Evolutionary conservation across 176 grass and related monocot genomes (phyloP).

Genomic region (sorghum (Sorghum bicolor)): DNA sequence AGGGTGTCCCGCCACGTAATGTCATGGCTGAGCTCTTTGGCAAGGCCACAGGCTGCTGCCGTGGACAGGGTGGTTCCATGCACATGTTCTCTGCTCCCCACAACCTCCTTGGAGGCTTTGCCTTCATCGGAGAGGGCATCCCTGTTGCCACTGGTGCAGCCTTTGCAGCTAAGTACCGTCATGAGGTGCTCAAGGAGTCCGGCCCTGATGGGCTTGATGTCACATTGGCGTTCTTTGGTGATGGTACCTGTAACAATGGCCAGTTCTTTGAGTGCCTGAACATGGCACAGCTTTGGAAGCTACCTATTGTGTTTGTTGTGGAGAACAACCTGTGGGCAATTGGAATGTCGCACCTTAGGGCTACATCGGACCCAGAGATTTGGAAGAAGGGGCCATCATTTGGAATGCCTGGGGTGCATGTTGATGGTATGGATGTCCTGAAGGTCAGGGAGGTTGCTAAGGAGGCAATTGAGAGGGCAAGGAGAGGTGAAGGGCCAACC

Average conservation of each 20-base stretch:
- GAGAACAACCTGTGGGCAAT: slow-evolving; percentile 97
- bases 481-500: slow-evolving; percentile 94
- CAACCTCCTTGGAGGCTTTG: slow-evolving; percentile 90
- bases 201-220: slow-evolving; percentile 85
- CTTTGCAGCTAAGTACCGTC: slow-evolving; percentile 88
- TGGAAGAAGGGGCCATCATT: slow-evolving; percentile 92
- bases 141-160: slow-evolving; percentile 91
- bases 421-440: slow-evolving; percentile 97
- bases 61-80: slow-evolving; percentile 95
- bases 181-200: slow-evolving; percentile 91
- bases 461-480: slow-evolving; percentile 86
- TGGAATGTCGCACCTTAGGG: slow-evolving; percentile 77
- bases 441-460: slow-evolving; percentile 91
- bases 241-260: slow-evolving; percentile 93
- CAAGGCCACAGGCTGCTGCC: slow-evolving; percentile 87
- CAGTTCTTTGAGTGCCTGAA: slow-evolving; percentile 99
- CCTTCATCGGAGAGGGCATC: slow-evolving; percentile 94
- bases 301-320: slow-evolving; percentile 97
- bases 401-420: slow-evolving; percentile 88
- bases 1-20: slow-evolving; percentile 73
- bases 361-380: slow-evolving; percentile 89
- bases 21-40: slow-evolving; percentile 97
- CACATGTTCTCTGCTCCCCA: slow-evolving; percentile 95
- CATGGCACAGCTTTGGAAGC: slow-evolving; percentile 98
- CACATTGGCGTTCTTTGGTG: slow-evolving; percentile 85